phyloP scores from a whole-genome alignment of 202 grass and related monocot species.

The Zizania palustris region DNA sequence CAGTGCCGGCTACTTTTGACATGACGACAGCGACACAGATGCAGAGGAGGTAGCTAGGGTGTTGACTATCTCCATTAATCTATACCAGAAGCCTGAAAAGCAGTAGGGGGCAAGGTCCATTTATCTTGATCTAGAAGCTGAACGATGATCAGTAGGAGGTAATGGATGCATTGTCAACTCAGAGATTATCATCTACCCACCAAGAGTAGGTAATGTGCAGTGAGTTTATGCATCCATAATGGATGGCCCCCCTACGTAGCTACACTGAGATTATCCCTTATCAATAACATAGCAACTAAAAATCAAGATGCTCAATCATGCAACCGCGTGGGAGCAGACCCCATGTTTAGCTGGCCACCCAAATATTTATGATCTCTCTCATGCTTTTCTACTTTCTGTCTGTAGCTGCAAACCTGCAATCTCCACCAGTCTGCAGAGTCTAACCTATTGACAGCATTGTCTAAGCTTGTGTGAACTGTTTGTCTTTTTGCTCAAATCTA shows the following conservation, averaged over 20 bases:
- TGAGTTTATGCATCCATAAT: constrained; percentile 29
- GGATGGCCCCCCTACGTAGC: constrained; percentile 32
- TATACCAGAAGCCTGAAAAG: constrained; percentile 39
- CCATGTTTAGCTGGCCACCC: constrained; percentile 39
- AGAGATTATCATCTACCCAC: constrained; percentile 37
- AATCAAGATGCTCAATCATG: constrained; percentile 5
- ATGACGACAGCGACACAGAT: constrained; percentile 24
- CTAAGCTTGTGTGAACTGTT: background rate
- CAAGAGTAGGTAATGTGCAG: constrained; percentile 24
- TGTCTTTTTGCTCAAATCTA: constrained; percentile 34
- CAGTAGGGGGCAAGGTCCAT: constrained; percentile 31
- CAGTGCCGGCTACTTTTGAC: constrained; percentile 33
- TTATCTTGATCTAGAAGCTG: constrained; percentile 34
- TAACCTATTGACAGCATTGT: constrained; percentile 29
- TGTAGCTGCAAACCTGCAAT: constrained; percentile 25
- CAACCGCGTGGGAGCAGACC: constrained; percentile 31
- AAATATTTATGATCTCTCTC: constrained; percentile 25
- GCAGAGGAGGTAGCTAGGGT: constrained; percentile 25
- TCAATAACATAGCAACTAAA: constrained; percentile 38
- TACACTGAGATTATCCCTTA: constrained; percentile 7
- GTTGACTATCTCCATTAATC: constrained; percentile 45
- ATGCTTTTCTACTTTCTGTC: constrained; percentile 33
- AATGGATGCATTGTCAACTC: constrained; percentile 37
- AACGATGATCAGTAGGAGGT: background rate
- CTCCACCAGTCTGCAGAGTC: constrained; percentile 17